phyloP scores from a whole-genome alignment of 352 stramenopile genomes.

The Globisporangium perplexum region DNA sequence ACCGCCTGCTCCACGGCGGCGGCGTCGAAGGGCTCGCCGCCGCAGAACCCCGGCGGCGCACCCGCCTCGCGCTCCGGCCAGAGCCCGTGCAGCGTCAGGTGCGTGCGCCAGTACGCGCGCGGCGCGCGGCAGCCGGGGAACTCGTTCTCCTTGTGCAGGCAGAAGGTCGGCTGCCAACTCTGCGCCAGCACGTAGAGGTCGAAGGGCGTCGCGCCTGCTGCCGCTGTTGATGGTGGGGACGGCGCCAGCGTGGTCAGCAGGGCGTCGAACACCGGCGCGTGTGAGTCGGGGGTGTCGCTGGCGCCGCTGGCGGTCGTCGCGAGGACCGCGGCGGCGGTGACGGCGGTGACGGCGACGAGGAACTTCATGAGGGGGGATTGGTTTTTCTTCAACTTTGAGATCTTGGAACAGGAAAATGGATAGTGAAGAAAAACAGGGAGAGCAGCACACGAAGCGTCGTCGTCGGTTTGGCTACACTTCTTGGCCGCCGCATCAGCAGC shows the following conservation, averaged over 20 bases:
- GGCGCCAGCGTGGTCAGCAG: background rate
- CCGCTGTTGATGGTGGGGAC: background rate
- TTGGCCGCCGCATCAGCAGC: background rate
- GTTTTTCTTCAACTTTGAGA: background rate
- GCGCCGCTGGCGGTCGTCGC: background rate
- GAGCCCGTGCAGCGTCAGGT: conserved; percentile 88
- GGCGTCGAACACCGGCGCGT: background rate
- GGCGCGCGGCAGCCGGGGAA: conserved; percentile 69
- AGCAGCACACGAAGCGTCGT: too few relatives aligned
- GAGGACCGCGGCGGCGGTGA: background rate
- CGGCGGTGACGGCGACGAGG: background rate
- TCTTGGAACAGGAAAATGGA: too few relatives aligned
- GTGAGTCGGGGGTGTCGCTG: background rate
- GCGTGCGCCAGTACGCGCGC: conserved; percentile 66
- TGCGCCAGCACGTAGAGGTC: conserved; percentile 90
- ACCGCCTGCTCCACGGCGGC: conserved; percentile 49
- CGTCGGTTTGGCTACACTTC: background rate
- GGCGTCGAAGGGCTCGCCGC: conserved; percentile 64
- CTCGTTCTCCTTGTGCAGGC: conserved; percentile 37
- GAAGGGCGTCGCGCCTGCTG: conserved; percentile 20
- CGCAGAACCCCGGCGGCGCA: conserved; percentile 73
- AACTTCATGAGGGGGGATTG: background rate
- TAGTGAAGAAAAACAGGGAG: too few relatives aligned
- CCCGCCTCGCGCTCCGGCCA: conserved; percentile 76
- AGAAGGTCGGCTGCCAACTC: conserved; percentile 89